Evolutionary conservation across 805 yeast species (phyloP), one percentile per base, ranked within the genome.

Genomic region (Candida rishiriensis): DNA sequence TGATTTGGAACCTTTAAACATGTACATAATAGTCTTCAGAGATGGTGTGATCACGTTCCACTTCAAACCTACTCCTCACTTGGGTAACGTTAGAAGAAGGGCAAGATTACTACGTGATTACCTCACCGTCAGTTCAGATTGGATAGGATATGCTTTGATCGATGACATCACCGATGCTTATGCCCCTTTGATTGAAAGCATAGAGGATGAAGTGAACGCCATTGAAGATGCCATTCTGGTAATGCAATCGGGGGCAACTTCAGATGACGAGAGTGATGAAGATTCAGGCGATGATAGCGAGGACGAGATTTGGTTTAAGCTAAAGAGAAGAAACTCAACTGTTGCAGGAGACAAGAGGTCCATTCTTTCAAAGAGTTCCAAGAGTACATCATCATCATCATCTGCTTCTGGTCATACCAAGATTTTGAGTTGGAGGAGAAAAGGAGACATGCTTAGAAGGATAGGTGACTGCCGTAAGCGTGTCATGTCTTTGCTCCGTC

Each of bases 161-260:
- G 99, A 93, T 69, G 98, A 93, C 62, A 88, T 93, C 51, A 91
- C 97, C 0, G 99, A 93, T 71, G 95, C 95, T 0, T 93, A 88
- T 71, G 98, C 95, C 1, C 99, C 99, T 2, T 80, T 93, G 84
- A 90, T 93, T 50, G 95, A 88, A 46, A 79, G 91, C 38, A 90
- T 93, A 41, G 98, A 93, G 60, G 88, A 83, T 47, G 99, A 93
- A 56, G 98, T 93, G 17, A 88, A 89, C 60, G 76, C 80, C n/a
- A 93, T 93, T 49, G 99, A 93, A 58, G 97, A 91, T 57, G 85
- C 90, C 3, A 91, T 93, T 41, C 69, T 93, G 55, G 74, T 76
- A 44, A 84, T 93, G 91, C 95, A 91, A 61, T 83, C 89, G 16
- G 82, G 84, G 1, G 63, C 54, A 8, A 77, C 70, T 30, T 66